These are phyloP conservation scores for Guyanaporus albipodus DNA, from an alignment of 768 basidiomycete genomes.

Conservation along the genomic window DNA sequence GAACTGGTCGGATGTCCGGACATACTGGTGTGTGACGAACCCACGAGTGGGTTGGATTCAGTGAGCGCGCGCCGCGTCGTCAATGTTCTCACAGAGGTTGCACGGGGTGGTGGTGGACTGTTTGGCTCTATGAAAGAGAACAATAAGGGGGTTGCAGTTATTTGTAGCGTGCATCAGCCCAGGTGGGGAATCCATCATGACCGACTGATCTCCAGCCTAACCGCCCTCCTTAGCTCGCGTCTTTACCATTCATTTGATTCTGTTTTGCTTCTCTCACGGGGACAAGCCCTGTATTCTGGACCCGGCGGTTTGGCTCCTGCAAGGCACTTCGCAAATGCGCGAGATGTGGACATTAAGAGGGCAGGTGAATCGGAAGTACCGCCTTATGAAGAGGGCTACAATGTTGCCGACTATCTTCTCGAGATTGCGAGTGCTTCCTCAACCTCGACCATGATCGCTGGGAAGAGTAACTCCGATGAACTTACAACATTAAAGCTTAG, in stretches of 20 bases:
- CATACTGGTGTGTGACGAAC: constrained; percentile 84
- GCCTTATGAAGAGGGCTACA: constrained; percentile 75
- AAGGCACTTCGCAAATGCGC: constrained; percentile 52
- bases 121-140: constrained; percentile 26
- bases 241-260: constrained; percentile 84
- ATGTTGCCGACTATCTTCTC: constrained; percentile 88
- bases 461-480: constrained; percentile 3
- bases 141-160: constrained; percentile 69
- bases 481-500: neutral
- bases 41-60: constrained; percentile 79
- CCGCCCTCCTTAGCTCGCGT: constrained; percentile 50
- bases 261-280: constrained; percentile 73
- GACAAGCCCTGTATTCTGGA: constrained; percentile 76
- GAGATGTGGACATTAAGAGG: constrained; percentile 30
- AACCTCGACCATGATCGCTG: constrained; percentile 34
- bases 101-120: constrained; percentile 39
- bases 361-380: constrained; percentile 35
- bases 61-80: constrained; percentile 81
- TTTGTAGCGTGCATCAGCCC: constrained; percentile 87
- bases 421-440: constrained; percentile 77
- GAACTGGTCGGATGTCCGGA: constrained; percentile 86
- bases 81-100: constrained; percentile 71
- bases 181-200: constrained; percentile 40
- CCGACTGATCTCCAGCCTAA: neutral
- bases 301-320: constrained; percentile 68